phyloP scores from a whole-genome alignment of 2,329 filamentous ascomycete species.

The Aschersonia sp. region DNA sequence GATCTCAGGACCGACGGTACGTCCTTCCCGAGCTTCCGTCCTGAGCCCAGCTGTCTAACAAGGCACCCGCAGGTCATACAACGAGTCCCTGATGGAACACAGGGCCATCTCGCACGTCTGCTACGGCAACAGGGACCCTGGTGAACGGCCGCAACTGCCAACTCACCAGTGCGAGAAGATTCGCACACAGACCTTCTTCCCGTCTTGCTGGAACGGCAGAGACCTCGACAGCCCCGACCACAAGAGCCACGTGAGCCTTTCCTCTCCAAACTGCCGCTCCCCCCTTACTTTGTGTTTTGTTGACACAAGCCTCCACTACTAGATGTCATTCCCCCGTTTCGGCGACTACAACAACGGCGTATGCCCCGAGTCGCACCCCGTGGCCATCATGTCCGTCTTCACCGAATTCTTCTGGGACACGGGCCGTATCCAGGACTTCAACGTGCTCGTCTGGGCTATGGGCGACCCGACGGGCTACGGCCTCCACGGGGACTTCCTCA shows the following conservation, averaged over 20 bases:
- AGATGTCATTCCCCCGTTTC: slow-evolving; percentile 15
- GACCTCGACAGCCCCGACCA: slow-evolving; percentile 40
- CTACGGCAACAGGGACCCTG: slow-evolving; percentile 19
- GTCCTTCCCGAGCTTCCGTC: neutral
- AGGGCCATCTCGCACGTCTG: slow-evolving; percentile 42
- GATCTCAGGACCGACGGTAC: slow-evolving; percentile 33
- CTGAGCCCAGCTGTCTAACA: neutral
- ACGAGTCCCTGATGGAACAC: slow-evolving; percentile 26
- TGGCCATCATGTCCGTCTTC: slow-evolving; percentile 27
- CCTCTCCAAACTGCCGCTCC: neutral
- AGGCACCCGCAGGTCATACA: slow-evolving; percentile 20
- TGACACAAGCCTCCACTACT: neutral
- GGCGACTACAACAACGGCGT: slow-evolving; percentile 14
- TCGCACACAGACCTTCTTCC: slow-evolving; percentile 41
- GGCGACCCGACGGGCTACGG: slow-evolving; percentile 15
- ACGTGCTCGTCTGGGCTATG: slow-evolving; percentile 12
- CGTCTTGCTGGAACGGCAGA: slow-evolving; percentile 47
- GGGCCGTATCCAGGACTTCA: slow-evolving; percentile 11
- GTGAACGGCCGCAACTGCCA: slow-evolving; percentile 37
- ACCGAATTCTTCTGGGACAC: slow-evolving; percentile 32
- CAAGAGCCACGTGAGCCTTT: slow-evolving; percentile 31
- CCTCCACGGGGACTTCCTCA: slow-evolving; percentile 15
- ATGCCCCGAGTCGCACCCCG: slow-evolving; percentile 26
- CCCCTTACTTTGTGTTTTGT: neutral
- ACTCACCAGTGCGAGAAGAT: slow-evolving; percentile 33